These are phyloP conservation scores for Corniculantispora saksenae DNA, from an alignment of 2,329 filamentous ascomycete genomes.

Conservation along the genomic window DNA sequence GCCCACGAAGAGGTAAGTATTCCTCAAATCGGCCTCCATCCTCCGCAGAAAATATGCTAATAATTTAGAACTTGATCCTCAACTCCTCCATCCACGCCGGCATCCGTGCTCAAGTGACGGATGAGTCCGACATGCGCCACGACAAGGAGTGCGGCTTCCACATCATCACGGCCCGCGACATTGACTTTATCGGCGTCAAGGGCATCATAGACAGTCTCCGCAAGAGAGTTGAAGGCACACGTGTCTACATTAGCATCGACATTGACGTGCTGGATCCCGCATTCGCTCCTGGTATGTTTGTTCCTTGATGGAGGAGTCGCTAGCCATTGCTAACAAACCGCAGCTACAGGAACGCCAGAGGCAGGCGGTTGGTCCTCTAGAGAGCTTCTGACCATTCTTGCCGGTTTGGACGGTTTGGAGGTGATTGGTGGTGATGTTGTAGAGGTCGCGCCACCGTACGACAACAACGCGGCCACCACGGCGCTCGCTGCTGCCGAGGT, in stretches of 20 bases:
- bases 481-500: constrained; percentile 79
- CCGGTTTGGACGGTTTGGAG: constrained; percentile 76
- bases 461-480: constrained; percentile 74
- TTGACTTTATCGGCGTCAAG: constrained; percentile 72
- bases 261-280: constrained; percentile 78
- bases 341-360: constrained; percentile 78
- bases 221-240: constrained; percentile 66
- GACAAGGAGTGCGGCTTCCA: constrained; percentile 28
- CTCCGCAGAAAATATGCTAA: background rate
- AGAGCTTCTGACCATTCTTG: constrained; percentile 75
- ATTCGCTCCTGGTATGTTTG: constrained; percentile 24
- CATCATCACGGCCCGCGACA: constrained; percentile 48
- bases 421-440: constrained; percentile 84
- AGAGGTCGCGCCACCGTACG: constrained; percentile 81
- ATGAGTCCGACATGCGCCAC: constrained; percentile 24
- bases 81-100: constrained; percentile 78
- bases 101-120: constrained; percentile 70
- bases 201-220: constrained; percentile 70
- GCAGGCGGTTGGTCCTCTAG: constrained; percentile 83
- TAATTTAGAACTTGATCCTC: constrained; percentile 53
- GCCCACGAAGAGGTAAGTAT: constrained; percentile 25
- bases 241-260: constrained; percentile 73
- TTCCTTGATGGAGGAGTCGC: no score
- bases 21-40: background rate
- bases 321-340: background rate